phyloP scores from a whole-genome alignment of 1,284 basidiomycete species.

The Golubevia pallescens region DNA sequence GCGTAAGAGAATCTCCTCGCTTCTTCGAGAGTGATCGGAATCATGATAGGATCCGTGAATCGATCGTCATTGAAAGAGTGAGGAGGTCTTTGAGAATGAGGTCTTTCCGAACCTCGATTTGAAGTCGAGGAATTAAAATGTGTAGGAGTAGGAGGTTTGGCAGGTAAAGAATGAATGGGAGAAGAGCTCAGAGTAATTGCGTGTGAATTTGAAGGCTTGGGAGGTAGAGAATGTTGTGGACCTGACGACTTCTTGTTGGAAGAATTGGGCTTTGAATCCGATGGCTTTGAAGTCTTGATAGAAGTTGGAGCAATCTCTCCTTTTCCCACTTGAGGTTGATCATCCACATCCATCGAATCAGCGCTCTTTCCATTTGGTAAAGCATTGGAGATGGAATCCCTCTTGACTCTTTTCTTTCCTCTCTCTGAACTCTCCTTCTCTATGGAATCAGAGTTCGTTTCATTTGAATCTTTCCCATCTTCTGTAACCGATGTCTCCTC shows the following conservation, averaged over 20 bases:
- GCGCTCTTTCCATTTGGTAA: neutral
- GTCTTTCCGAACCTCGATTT: neutral
- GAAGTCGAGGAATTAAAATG: neutral
- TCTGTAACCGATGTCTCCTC: neutral
- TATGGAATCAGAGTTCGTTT: neutral
- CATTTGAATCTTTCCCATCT: neutral
- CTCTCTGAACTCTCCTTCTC: neutral
- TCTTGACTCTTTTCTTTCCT: neutral
- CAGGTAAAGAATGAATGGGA: neutral
- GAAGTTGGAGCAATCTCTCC: neutral
- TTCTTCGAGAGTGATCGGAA: neutral
- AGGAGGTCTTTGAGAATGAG: neutral
- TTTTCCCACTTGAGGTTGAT: neutral
- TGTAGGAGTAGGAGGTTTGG: neutral
- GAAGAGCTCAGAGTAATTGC: neutral
- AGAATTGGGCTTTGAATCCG: no score
- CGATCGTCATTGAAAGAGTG: neutral
- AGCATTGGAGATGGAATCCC: neutral
- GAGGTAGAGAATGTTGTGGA: neutral
- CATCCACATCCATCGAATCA: no score
- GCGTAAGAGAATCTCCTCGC: neutral
- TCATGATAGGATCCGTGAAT: no score
- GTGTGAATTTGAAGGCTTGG: neutral
- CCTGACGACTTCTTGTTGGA: no score
- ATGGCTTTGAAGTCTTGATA: neutral